Evolutionary conservation across 768 basidiomycete species (phyloP), one percentile per base, ranked within the genome.

Genomic region (Kwoniella shandongensis): DNA sequence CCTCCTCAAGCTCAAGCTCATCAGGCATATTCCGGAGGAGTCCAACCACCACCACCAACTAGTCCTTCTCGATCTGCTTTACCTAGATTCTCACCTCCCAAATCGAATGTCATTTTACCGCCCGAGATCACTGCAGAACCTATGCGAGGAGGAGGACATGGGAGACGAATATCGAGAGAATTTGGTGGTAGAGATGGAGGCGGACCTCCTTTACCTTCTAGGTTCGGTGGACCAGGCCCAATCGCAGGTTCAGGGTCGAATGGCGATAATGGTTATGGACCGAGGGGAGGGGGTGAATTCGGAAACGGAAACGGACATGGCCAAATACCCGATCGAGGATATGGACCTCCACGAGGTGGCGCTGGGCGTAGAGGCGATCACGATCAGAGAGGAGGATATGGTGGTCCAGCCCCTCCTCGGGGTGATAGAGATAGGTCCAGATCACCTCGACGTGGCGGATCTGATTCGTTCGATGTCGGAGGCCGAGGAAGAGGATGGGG

Each of bases 391-490:
- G 26, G 29, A 8, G 20, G 41, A 38, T 18, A 44, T 38, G 52
- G 30, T 17, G 39, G 30, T 32, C 17, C 23, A 18, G 40, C 18
- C 18, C 27, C n/a, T 53, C 23, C 25, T 27, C 27, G 18, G 6
- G 20, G 48, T 35, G 18, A 50, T 36, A 51, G 50, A 23, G 26
- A 51, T 23, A 51, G 50, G 41, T 51, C 50, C 13, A 39, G 50
- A 42, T 51, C 50, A n/a, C 50, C 50, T n/a, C 13, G 7, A 6
- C 6, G 32, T 32, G 7, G 32, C 6, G 32, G 13, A 6, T 32
- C 13, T 32, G 32, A 13, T 13, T 6, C 32, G 29, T 6, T 45
- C 41, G 41, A 44, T 10, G 23, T 20, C 8, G 18, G 23, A 22
- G 20, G 30, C 30, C 26, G 45, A 29, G 25, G 20, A 20, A 39